Percentiles rank a stretch among this genome's conserved stretches.
Conservation (phyloP, 768 basidiomycete genomes). For the Chalciporus pseudorubinellus region DNA sequence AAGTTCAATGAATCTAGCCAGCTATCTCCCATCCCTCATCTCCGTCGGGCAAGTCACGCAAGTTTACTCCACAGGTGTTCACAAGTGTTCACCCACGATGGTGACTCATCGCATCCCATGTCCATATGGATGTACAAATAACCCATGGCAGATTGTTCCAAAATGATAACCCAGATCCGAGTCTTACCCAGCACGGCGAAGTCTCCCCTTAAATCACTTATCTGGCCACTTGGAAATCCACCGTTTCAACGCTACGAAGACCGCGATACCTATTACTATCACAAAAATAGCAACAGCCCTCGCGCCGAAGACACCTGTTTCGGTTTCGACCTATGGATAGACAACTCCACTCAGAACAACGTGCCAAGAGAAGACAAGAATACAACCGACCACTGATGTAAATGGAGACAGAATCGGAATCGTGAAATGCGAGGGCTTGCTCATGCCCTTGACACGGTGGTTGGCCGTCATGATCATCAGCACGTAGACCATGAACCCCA, state of each 20-base stretch:
- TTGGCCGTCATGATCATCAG: constrained; percentile 16
- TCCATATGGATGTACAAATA: neutral
- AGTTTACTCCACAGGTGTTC: too few species aligned
- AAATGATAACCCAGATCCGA: neutral
- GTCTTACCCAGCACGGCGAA: neutral
- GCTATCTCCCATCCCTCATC: neutral
- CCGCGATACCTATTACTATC: constrained; percentile 39
- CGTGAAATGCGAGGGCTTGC: constrained; percentile 59
- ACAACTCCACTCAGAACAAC: neutral
- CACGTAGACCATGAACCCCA: constrained; percentile 22
- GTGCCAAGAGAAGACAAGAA: neutral
- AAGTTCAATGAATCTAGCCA: too few species aligned
- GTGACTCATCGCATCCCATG: neutral
- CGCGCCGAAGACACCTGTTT: constrained; percentile 60
- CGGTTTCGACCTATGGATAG: constrained; percentile 62
- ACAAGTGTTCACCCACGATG: too few species aligned
- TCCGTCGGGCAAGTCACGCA: neutral
- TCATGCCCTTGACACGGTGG: constrained; percentile 7
- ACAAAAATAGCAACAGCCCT: constrained; percentile 42
- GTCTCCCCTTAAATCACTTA: too few species aligned
- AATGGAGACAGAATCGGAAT: constrained; percentile 79
- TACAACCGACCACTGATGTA: constrained; percentile 58
- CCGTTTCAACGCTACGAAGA: constrained; percentile 44
- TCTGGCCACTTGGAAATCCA: constrained; percentile 31
- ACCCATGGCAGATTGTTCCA: constrained; percentile 6